Conservation (phyloP, 345 rosid species). For the Lumnitzera littorea region DNA sequence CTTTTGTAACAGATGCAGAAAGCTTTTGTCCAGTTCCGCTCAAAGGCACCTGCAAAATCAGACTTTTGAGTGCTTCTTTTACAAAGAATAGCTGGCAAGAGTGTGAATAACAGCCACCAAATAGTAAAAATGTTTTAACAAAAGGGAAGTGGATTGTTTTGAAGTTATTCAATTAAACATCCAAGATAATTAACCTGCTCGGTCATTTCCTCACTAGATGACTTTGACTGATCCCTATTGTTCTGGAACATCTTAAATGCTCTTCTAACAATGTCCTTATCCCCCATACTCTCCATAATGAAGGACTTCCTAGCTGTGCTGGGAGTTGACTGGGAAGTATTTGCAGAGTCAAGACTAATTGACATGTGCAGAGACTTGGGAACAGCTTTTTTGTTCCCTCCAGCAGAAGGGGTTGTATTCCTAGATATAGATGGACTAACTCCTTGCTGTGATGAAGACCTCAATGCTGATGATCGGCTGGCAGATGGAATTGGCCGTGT, state of each 20-base stretch:
- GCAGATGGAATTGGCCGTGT: conserved; percentile 34
- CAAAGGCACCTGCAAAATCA: conserved; percentile 27
- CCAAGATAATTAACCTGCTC: conserved; percentile 1
- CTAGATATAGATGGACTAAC: conserved; percentile 22
- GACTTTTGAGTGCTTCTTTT: neutral
- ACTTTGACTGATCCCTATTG: conserved; percentile 32
- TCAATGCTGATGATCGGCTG: conserved; percentile 24
- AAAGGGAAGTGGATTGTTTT: no score
- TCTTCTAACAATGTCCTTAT: conserved; percentile 87
- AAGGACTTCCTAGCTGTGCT: conserved; percentile 46
- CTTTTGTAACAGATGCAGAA: conserved; percentile 29
- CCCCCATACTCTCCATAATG: conserved; percentile 93
- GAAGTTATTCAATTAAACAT: no score
- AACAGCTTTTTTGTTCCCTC: conserved; percentile 43
- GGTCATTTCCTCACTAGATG: conserved; percentile 26
- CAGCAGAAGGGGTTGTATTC: conserved; percentile 26
- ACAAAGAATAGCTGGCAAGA: no score
- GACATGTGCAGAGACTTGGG: conserved; percentile 76
- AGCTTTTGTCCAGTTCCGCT: conserved; percentile 31
- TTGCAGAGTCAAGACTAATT: conserved; percentile 39
- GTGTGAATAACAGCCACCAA: no score
- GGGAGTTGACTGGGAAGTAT: conserved; percentile 31
- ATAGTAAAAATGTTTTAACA: neutral
- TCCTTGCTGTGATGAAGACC: conserved; percentile 32
- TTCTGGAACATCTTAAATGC: conserved; percentile 83